Percentiles rank a stretch among this genome's conserved stretches.
These are phyloP conservation scores for Sherardia arvensis DNA, from an alignment of 257 asterid genomes.

Conservation along the genomic window DNA sequence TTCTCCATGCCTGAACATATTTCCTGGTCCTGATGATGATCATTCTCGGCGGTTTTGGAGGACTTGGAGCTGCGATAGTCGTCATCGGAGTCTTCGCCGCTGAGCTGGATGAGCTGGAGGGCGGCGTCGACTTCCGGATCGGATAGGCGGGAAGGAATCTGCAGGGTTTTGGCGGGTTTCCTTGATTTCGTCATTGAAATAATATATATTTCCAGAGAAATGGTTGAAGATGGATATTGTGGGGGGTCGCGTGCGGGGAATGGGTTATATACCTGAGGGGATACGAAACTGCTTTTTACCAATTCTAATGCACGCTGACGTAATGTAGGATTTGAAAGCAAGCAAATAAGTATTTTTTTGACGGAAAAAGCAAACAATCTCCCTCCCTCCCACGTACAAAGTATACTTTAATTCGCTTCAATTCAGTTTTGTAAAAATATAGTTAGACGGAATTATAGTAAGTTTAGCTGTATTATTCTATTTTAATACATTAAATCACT, in stretches of 20 bases:
- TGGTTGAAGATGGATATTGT: background rate
- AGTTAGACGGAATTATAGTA: no score
- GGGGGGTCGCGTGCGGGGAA: background rate
- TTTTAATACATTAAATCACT: no score
- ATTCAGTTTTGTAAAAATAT: no score
- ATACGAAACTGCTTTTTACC: background rate
- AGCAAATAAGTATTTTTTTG: no score
- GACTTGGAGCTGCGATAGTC: background rate
- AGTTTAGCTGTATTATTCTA: no score
- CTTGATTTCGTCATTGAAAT: conserved; percentile 27
- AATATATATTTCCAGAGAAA: background rate
- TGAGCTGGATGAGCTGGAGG: conserved; percentile 59
- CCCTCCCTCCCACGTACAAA: no score
- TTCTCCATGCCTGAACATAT: conserved; percentile 26
- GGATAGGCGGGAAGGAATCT: conserved; percentile 27
- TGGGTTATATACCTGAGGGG: background rate
- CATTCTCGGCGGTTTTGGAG: conserved; percentile 14
- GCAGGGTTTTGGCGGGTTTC: conserved; percentile 16
- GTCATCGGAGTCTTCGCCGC: conserved; percentile 22
- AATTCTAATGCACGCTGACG: no score
- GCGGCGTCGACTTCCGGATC: conserved; percentile 65
- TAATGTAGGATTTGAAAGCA: no score
- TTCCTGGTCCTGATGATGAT: conserved; percentile 23
- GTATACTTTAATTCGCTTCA: no score
- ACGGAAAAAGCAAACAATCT: no score